These are phyloP conservation scores for Penicillium polonicum DNA, from an alignment of 2,329 filamentous ascomycete genomes.

Conservation along the genomic window DNA sequence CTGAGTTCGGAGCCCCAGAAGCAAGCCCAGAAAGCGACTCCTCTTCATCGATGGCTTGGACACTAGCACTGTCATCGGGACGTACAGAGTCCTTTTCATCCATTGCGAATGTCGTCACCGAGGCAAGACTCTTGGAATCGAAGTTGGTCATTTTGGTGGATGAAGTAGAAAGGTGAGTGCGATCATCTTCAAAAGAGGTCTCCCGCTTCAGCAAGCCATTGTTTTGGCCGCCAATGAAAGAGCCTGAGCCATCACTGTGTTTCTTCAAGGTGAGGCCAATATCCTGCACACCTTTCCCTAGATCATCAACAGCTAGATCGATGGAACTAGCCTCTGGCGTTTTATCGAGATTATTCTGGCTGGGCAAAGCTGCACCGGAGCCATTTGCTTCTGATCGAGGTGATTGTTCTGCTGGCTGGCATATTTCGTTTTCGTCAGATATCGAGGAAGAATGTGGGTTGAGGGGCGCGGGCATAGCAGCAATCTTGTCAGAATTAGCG, in stretches of 20 bases:
- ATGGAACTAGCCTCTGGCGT: conserved; percentile 17
- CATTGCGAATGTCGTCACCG: conserved; percentile 90
- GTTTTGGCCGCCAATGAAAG: conserved; percentile 30
- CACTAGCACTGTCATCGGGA: conserved; percentile 92
- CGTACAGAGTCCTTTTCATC: conserved; percentile 95
- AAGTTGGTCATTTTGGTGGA: conserved; percentile 84
- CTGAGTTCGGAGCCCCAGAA: conserved; percentile 72
- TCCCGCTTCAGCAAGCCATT: conserved; percentile 37
- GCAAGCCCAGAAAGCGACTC: conserved; percentile 76
- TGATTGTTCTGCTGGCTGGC: conserved; percentile 20
- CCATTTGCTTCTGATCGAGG: conserved; percentile 21
- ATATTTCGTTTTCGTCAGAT: conserved; percentile 29
- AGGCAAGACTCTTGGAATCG: conserved; percentile 91
- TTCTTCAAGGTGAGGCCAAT: conserved; percentile 34
- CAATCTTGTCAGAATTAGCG: conserved; percentile 38
- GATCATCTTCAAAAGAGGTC: conserved; percentile 46
- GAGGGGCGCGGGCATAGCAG: conserved; percentile 42
- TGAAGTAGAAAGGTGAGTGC: conserved; percentile 54
- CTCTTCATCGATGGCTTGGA: conserved; percentile 87
- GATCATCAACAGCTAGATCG: conserved; percentile 30
- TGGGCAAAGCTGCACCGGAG: conserved; percentile 19
- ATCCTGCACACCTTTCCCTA: conserved; percentile 36
- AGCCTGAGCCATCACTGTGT: conserved; percentile 26
- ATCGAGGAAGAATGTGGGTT: conserved; percentile 26
- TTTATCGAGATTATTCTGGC: conserved; percentile 19